Base-by-base conservation (phyloP, 2,329 filamentous ascomycete species). In the Orbilia javanica region DNA sequence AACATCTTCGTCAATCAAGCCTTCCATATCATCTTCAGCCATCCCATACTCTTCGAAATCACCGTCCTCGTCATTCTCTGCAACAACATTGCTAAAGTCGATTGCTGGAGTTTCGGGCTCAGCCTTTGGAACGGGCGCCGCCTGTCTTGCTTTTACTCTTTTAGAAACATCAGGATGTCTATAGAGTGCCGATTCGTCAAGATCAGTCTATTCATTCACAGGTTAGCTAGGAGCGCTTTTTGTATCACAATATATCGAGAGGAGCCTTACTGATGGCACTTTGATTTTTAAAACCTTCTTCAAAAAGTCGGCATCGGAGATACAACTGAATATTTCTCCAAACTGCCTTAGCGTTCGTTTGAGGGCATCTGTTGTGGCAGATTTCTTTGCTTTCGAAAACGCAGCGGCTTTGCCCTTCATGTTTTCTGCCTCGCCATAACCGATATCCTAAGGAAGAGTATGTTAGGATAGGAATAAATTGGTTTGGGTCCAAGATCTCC, bases 351-450 rank as follows among this genome's bases (percentile, higher is more conserved):
- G 83, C 0, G 96, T 90, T 80, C 96, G 89, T 85, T 99, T 99
- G 83, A 99, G 83, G 0, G 90, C 96, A 85, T 99, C 96, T 8
- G 96, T 98, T 1, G 94, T 96, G 6, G 93, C 96, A 86, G 98
- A 94, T 84, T 99, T 99, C 86, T 98, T 99, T 0, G 96, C 94
- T 85, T 99, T 99, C 84, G 99, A 96, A 82, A 98, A 99, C 0
- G 95, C 96, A 64, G 93, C 92, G 2, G 94, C 95, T 85, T 99
- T 99, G 70, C 93, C 92, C 85, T 95, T 96, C 84, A 91, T 93
- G 82, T 99, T 99, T 84, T 98, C 95, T 81, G 97, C 97, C 81
- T 96, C 93, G 6, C 96, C 96, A 82, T 99, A 99, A 29, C 96
- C 96, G 79, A 98, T 92, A 83, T 99, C 96, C 88, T 89, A 71